These are phyloP conservation scores for Mytilinidion resinicola DNA, from an alignment of 495 filamentous ascomycete species.

Conservation along the genomic window DNA sequence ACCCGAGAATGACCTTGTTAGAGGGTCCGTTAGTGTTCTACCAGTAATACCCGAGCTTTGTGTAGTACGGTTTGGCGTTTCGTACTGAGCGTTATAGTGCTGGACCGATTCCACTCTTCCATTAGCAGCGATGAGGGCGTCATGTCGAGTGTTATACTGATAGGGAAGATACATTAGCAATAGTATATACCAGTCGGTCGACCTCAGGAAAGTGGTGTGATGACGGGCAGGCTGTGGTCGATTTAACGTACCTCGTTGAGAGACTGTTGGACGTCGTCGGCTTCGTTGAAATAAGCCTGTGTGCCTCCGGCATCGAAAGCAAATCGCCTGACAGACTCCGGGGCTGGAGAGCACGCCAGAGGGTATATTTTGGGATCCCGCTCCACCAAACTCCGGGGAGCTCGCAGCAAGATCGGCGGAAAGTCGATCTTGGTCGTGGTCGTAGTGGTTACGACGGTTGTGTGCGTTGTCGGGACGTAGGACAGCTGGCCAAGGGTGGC, in stretches of 20 bases:
- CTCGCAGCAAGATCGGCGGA: constrained; percentile 72
- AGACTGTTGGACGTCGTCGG: constrained; percentile 51
- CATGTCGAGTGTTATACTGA: background rate
- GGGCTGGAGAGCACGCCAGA: constrained; percentile 73
- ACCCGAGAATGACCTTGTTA: constrained; percentile 19
- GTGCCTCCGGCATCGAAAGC: constrained; percentile 64
- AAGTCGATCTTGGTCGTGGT: constrained; percentile 88
- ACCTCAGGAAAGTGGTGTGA: background rate
- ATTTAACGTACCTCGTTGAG: constrained; percentile 51
- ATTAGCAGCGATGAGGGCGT: constrained; percentile 27
- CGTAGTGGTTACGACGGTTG: constrained; percentile 82
- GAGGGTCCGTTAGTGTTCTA: background rate
- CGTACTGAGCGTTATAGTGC: constrained; percentile 26
- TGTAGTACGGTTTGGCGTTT: constrained; percentile 16
- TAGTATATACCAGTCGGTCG: background rate
- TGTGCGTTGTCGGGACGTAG: constrained; percentile 65
- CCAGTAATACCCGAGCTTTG: background rate
- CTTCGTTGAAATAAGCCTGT: constrained; percentile 61
- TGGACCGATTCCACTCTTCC: constrained; percentile 50
- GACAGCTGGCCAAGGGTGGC: constrained; percentile 57
- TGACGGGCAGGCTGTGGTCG: constrained; percentile 1
- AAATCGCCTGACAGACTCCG: constrained; percentile 63
- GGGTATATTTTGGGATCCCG: constrained; percentile 88
- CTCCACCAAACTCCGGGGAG: constrained; percentile 63
- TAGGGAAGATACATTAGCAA: background rate